Base-by-base conservation (phyloP, 805 yeast genomes). In the Dipodascopsis tothii region DNA sequence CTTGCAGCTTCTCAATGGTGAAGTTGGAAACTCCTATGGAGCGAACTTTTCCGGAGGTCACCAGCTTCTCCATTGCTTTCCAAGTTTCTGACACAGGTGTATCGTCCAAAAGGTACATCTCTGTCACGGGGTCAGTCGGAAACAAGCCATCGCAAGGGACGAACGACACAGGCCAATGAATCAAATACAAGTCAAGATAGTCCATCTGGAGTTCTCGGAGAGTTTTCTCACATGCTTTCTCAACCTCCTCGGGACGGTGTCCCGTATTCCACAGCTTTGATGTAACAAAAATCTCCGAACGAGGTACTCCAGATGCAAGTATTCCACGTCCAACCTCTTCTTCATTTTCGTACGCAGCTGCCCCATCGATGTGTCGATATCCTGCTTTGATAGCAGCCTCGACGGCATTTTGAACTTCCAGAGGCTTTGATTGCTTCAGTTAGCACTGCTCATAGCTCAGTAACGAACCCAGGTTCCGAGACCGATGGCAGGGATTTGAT, bases 21-120 rank as follows among this genome's bases (percentile, higher is more conserved):
- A 71, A 84, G 64, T 83, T 83, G 5, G 94, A 83, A 14, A 84
- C 88, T 38, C 94, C 95, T 44, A 84, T 77, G 11, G 83, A 71
- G 55, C 70, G 73, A 42, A 81, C 76, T 37, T 67, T 60, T 6
- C 85, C 81, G 5, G 65, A 63, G 23, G 65, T 65, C 40, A 74
- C 68, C 41, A 81, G 64, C 52, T 73, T 66, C 65, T 83, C 85
- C 75, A 84, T 62, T 27, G 62, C 65, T 54, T 72, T 75, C 77
- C 77, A 82, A 21, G 84, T 77, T 55, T 78, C 71, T 16, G 22
- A 7, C 7, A 33, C n/a, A 7, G 36, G 18, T 11, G 18, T 16
- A 33, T 33, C 36, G 36, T 11, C 36, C 20, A 33, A 14, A 11
- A 33, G 11, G 9, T 7, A 33, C 22, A 16, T 18, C 17, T 33